Conservation (phyloP, 768 basidiomycete genomes). For the Boletus reticuloceps region DNA sequence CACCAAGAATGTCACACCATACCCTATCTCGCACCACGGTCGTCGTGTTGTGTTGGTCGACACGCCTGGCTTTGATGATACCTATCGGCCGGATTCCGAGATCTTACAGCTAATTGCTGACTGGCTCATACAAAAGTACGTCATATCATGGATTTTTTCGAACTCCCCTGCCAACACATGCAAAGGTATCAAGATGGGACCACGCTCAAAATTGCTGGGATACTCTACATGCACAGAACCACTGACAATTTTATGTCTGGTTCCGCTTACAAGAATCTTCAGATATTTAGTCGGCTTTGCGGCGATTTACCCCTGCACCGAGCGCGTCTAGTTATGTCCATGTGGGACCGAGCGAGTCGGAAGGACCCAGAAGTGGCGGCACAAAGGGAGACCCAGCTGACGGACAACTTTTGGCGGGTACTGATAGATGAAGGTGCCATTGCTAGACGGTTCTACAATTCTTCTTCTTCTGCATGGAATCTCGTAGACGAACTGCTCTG, state of each 20-base stretch:
- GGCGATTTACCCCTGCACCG: constrained; percentile 30
- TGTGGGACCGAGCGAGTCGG: constrained; percentile 34
- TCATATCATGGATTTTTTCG: background rate
- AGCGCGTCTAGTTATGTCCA: constrained; percentile 36
- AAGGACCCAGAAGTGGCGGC: constrained; percentile 7
- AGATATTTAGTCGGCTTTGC: constrained; percentile 36
- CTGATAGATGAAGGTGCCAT: constrained; percentile 6
- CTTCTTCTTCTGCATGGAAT: background rate
- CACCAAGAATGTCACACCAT: constrained; percentile 9
- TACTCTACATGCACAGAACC: constrained; percentile 36
- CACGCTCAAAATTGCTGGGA: constrained; percentile 23
- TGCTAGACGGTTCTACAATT: constrained; percentile 1
- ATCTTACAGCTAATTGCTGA: constrained; percentile 13
- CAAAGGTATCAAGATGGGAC: constrained; percentile 8
- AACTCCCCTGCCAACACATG: background rate
- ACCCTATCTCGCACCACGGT: background rate
- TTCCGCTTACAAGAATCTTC: constrained; percentile 29
- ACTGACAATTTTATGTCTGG: constrained; percentile 35
- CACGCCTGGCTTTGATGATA: constrained; percentile 23
- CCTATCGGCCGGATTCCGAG: constrained; percentile 9
- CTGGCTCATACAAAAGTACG: constrained; percentile 20
- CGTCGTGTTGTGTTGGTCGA: constrained; percentile 16
- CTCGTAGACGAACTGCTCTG: background rate
- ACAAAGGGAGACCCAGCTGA: constrained; percentile 25
- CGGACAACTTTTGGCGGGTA: constrained; percentile 21